Evolutionary conservation across 2,329 filamentous ascomycete genomes (phyloP), one percentile per base, ranked within the genome.

Genomic region (Pyrenophora tritici-repentis): DNA sequence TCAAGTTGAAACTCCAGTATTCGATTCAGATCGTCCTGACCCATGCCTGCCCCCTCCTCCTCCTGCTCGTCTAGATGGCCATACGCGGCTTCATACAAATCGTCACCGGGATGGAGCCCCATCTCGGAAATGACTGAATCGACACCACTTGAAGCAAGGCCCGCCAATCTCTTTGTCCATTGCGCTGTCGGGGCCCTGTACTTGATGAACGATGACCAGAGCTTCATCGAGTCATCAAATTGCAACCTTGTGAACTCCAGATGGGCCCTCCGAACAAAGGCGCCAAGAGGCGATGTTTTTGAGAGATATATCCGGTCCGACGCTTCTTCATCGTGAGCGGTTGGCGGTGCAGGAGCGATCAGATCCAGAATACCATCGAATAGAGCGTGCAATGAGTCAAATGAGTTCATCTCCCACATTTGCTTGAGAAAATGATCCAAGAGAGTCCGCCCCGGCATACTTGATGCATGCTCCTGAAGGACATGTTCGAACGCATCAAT

Each of bases 1-100:
- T 90, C 87, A 32, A 97, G 87, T 67, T 96, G 92, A 62, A 94
- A 95, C 60, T 95, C 90, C 16, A 97, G 76, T 22, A 97, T 77
- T 24, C 83, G 84, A 68, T 95, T 90, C 6, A 94, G 79, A 66
- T 96, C 91, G 60, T 93, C 87, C 0, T 85, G 86, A 72, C 90
- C 94, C 47, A 90, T 80, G 24, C 72, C 70, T 29, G 74, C 72
- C 6, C 70, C 72, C 3, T 70, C 57, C 34, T 75, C 69, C 24
- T 73, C 69, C 13, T 73, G 72, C 12, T 74, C 67, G 16, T 76
- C 72, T 18, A 83, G 66, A 49, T 73, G 68, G 6, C 79, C 78
- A 62, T 84, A 84, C 8, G 80, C 77, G 29, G 81, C 75, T 41
- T 77, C 73, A 17, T 78, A 78, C 35, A 84, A 69, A 24, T 70